These are phyloP conservation scores for Pachysolen tannophilus DNA, from an alignment of 805 yeast genomes.

Conservation along the genomic window DNA sequence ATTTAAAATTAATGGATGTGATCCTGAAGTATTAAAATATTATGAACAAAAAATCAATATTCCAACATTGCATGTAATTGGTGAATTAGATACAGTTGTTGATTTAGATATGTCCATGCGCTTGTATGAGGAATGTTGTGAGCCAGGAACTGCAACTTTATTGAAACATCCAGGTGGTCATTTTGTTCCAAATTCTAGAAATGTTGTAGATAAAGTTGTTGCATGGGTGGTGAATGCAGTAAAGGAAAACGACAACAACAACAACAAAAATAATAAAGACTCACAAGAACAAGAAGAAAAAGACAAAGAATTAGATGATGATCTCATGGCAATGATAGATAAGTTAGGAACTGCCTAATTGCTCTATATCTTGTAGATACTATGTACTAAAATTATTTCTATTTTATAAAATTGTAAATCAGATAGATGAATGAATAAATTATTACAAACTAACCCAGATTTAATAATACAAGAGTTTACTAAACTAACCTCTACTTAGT, in stretches of 20 bases:
- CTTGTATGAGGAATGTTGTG: constrained; percentile 48
- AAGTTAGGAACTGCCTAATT: constrained; percentile 21
- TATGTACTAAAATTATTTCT: too few species aligned
- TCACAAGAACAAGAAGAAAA: neutral
- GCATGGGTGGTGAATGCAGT: constrained; percentile 24
- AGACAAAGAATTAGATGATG: constrained; percentile 17
- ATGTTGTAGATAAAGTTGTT: constrained; percentile 22
- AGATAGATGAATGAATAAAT: too few species aligned
- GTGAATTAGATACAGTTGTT: constrained; percentile 83
- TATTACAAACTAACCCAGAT: too few species aligned
- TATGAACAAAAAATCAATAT: constrained; percentile 20
- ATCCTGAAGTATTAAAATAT: constrained; percentile 18
- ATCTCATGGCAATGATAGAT: constrained; percentile 18
- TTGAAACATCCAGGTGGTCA: constrained; percentile 94
- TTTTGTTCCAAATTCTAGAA: constrained; percentile 84
- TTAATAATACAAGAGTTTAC: too few species aligned
- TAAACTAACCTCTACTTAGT: too few species aligned
- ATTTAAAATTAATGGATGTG: constrained; percentile 21
- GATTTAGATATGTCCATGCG: constrained; percentile 60
- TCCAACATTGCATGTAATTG: constrained; percentile 68
- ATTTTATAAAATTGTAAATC: too few species aligned
- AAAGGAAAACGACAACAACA: constrained; percentile 3
- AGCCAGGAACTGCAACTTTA: constrained; percentile 30
- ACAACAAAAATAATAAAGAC: neutral
- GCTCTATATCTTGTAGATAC: too few species aligned